Evolutionary conservation across 345 rosid species (phyloP), one percentile per base, ranked within the genome.

Genomic region (Alliaria petiolata): DNA sequence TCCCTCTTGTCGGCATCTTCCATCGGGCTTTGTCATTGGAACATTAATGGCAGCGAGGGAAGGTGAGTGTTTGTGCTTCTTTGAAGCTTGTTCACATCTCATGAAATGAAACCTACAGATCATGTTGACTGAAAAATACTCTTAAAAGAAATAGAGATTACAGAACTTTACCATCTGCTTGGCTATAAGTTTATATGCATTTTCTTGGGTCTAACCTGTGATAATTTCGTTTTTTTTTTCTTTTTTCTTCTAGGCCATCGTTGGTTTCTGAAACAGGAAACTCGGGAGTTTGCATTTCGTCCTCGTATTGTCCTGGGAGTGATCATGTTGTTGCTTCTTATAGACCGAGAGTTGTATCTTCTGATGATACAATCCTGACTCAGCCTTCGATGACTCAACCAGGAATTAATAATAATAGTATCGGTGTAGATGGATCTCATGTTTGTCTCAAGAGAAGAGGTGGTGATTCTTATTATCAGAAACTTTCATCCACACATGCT

Each of bases 221-320:
- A 22, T 44, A 45, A 19, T 35, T 45, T 64, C 0, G 17, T 12
- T 51, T 17, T 63, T 15, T 33, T n/a, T 6, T 4, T 36, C 60
- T 31, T 64, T 13, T 36, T 71, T 67, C 70, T 16, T 74, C 78
- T 75, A 93, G 98, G 85, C 85, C 88, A 54, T 58, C 53, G 36
- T 53, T 86, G 79, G 67, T 93, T 71, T 75, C 87, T 9, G 86
- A 76, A 72, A 78, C 88, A 9, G 85, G 70, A 62, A 79, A 82
- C 77, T 81, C 75, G 80, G 98, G 96, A 72, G 89, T 85, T 16
- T 93, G 98, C 70, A 87, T 89, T 15, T 87, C 97, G 38, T 84
- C 88, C 53, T 83, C 98, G 35, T 81, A 84, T 70, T 83, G 85
- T 71, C 79, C 83, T 31, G 55, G 68, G 57, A 84, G 78, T 11